Percentiles rank a stretch among this genome's conserved stretches.
Evolutionary conservation across 2,329 filamentous ascomycete species (phyloP).

Genomic region (Microsporum ferrugineum): DNA sequence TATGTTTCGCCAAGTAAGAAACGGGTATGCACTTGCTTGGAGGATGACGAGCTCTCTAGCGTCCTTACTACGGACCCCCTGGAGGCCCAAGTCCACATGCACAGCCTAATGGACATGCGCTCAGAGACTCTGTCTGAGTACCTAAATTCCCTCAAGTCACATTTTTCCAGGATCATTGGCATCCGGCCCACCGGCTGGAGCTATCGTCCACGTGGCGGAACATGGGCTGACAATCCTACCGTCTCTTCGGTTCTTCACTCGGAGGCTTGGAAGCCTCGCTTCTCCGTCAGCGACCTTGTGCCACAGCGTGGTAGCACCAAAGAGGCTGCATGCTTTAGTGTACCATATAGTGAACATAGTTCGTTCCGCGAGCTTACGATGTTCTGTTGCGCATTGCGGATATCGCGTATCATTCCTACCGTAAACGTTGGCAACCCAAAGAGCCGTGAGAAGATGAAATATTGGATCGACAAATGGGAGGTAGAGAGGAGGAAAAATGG

Average conservation of each 20-base stretch:
- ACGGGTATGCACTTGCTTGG: conserved; percentile 70
- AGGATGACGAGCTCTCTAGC: conserved; percentile 67
- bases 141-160: conserved; percentile 62
- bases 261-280: conserved; percentile 64
- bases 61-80: conserved; percentile 68
- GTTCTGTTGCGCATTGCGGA: conserved; percentile 77
- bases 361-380: conserved; percentile 89
- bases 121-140: conserved; percentile 86
- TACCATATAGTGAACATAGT: conserved; percentile 92
- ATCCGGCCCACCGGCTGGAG: conserved; percentile 93
- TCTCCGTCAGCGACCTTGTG: conserved; percentile 58
- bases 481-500: conserved; percentile 52
- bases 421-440: conserved; percentile 68
- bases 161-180: conserved; percentile 77
- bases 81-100: conserved; percentile 95
- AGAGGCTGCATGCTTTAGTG: conserved; percentile 78
- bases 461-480: conserved; percentile 54
- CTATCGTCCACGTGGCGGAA: conserved; percentile 60
- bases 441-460: conserved; percentile 54
- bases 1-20: conserved; percentile 76
- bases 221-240: conserved; percentile 50
- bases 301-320: conserved; percentile 74
- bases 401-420: conserved; percentile 84
- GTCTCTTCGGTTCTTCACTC: conserved; percentile 56
- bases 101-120: conserved; percentile 85